A percentile compares a stretch with the other conserved stretches of the same genome.
phyloP scores from a whole-genome alignment of 1,139 yeast species.

The Protomyces lactucae-debilis region DNA sequence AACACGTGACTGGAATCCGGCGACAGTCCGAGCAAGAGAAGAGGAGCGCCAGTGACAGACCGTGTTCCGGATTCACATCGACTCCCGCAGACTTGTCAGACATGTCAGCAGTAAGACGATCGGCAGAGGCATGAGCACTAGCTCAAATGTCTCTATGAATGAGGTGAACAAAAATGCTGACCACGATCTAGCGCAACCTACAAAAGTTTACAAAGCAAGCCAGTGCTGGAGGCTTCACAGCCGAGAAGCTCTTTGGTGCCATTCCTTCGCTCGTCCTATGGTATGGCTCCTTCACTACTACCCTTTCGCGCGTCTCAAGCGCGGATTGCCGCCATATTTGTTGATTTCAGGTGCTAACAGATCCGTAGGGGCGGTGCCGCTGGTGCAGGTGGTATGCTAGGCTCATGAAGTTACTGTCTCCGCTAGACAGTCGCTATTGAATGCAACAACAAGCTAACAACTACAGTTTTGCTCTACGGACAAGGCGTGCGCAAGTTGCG shows the following conservation, averaged over 20 bases:
- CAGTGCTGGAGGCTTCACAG: conserved; percentile 21
- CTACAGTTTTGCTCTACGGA: conserved; percentile 3
- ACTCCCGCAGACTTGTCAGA: background rate
- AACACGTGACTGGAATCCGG: no score
- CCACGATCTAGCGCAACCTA: conserved; percentile 11
- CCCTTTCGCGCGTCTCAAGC: background rate
- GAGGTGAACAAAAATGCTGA: background rate
- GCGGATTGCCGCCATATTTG: background rate
- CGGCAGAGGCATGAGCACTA: background rate
- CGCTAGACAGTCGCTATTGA: no score
- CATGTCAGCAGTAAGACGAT: background rate
- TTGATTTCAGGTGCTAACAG: background rate
- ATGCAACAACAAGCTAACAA: background rate
- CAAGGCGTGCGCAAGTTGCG: conserved; percentile 24
- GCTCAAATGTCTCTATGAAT: no score
- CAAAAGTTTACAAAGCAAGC: conserved; percentile 23
- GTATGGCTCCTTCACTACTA: background rate
- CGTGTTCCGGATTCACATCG: no score
- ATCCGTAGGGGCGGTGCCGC: conserved; percentile 17
- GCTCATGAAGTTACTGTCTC: no score
- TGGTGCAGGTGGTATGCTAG: conserved; percentile 14
- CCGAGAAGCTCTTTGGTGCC: conserved; percentile 18
- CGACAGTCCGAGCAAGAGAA: no score
- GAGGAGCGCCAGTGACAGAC: no score
- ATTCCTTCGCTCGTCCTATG: conserved; percentile 19